These are phyloP conservation scores for Sistotremastrum suecicum DNA, from an alignment of 768 basidiomycete species.

Conservation along the genomic window DNA sequence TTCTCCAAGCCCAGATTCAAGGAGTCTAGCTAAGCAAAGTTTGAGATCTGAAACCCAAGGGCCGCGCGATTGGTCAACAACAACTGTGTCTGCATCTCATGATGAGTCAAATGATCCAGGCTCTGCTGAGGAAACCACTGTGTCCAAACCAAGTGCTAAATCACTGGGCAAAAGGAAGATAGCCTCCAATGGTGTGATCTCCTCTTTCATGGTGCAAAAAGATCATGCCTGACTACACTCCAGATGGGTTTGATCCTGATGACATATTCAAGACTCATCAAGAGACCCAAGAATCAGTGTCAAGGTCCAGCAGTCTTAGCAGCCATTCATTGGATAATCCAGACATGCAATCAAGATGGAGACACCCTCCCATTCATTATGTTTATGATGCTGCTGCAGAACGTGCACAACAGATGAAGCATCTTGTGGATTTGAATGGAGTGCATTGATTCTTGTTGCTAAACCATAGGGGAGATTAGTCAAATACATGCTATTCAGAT, in stretches of 20 bases:
- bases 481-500: too few relatives aligned
- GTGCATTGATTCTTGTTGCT: constrained; percentile 9
- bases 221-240: constrained; percentile 2
- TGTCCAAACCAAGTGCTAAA: constrained; percentile 64
- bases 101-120: too few relatives aligned
- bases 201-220: neutral
- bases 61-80: neutral
- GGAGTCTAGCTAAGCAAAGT: neutral
- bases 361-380: constrained; percentile 44
- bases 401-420: constrained; percentile 43
- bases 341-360: constrained; percentile 15
- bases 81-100: neutral
- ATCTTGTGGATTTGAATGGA: constrained; percentile 13
- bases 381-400: constrained; percentile 93
- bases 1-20: constrained; percentile 1
- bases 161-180: constrained; percentile 76
- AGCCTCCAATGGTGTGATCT: constrained; percentile 31
- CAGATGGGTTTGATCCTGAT: constrained; percentile 40
- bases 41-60: neutral
- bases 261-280: constrained; percentile 37
- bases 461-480: too few relatives aligned
- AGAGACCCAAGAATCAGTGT: constrained; percentile 15
- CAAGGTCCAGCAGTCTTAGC: constrained; percentile 15
- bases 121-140: constrained; percentile 3
- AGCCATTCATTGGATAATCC: constrained; percentile 20